Conservation (phyloP, 2,329 filamentous ascomycete genomes). For the Pestalotiopsis sp. region DNA sequence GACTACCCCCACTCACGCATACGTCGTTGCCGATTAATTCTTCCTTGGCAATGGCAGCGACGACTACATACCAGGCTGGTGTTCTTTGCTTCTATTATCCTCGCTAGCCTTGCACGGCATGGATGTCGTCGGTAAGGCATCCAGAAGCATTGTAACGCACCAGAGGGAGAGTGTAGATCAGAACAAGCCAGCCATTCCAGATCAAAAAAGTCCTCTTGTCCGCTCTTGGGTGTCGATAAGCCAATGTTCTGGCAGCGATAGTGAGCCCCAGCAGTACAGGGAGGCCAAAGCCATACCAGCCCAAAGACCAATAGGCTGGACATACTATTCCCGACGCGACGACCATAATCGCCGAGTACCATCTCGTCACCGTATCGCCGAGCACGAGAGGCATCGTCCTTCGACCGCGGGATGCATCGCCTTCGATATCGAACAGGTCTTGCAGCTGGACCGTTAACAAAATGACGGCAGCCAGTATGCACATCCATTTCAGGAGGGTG, state of each 20-base stretch:
- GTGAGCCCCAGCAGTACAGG: neutral
- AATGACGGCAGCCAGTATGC: neutral
- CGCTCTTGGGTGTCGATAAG: neutral
- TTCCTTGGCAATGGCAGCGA: no score
- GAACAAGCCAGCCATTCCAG: neutral
- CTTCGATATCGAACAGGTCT: neutral
- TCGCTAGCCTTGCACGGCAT: neutral
- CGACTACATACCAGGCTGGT: no score
- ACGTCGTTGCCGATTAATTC: no score
- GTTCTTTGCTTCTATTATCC: neutral
- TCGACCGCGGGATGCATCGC: neutral
- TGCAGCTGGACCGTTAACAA: neutral
- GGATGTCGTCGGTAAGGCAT: neutral
- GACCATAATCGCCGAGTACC: neutral
- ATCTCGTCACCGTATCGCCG: neutral
- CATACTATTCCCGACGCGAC: neutral
- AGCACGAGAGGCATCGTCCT: neutral
- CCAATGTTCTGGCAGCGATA: neutral
- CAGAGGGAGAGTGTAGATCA: neutral
- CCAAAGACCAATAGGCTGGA: neutral
- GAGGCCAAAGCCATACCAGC: neutral
- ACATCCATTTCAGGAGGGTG: neutral
- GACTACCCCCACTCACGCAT: no score
- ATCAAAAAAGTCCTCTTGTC: neutral
- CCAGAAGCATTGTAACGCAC: neutral